Base-by-base conservation (phyloP, 495 filamentous ascomycete species). In the Podospora australis region DNA sequence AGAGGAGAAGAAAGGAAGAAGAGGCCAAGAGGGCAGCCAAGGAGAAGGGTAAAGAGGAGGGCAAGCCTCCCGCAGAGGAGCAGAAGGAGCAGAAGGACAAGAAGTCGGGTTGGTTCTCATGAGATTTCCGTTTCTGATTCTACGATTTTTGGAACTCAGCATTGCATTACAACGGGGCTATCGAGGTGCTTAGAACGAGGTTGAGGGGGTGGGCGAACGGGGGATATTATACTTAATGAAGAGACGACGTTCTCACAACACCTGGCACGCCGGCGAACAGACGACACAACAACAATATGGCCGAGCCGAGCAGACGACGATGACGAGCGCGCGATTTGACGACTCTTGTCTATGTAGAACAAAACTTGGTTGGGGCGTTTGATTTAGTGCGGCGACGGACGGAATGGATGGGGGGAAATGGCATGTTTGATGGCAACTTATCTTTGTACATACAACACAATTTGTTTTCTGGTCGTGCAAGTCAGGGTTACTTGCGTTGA, bases 151-250 rank as follows among this genome's bases (percentile, higher is more conserved):
- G n/a, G n/a, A n/a, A n/a, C n/a, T n/a, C n/a, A n/a, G n/a, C n/a
- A n/a, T n/a, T n/a, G n/a, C n/a, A n/a, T n/a, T n/a, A n/a, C n/a
- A n/a, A n/a, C n/a, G n/a, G n/a, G n/a, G n/a, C n/a, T n/a, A n/a
- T n/a, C n/a, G n/a, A n/a, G 34, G 21, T 35, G 52, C 19, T 53
- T 43, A n/a, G n/a, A n/a, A n/a, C n/a, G n/a, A n/a, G 46, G 6
- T 22, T 21, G 13, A 41, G 23, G 22, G 16, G 39, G 39, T 20
- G 16, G 13, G 13, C 39, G 28, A 7, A 41, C 32, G 32, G 38
- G 38, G 24, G 46, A 8, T 50, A 40, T 42, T 45, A 49, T 14
- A 41, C 36, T 25, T 56, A 49, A 59, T 56, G 56, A 56, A 43
- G 25, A 43, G 40, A 43, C 40, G 38, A 51, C 46, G 52, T 53